Evolutionary conservation across 169 alveolate species (phyloP).

Genomic region (Plasmodium malariae): DNA sequence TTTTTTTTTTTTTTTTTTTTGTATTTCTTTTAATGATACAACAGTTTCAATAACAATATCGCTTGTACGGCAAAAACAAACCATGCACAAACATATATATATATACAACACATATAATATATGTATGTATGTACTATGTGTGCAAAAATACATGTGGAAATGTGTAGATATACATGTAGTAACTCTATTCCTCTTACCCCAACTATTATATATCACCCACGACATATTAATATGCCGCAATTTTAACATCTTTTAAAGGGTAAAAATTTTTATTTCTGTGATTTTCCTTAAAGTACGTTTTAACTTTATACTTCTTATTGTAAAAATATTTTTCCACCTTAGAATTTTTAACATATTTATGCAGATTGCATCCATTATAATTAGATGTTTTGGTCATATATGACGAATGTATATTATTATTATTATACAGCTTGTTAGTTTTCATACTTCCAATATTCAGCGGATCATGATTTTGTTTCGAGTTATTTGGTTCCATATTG

Average conservation of each 20-base stretch:
- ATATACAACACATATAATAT: no score
- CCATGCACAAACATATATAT: no score
- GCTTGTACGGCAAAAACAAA: no score
- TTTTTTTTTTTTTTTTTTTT: no score
- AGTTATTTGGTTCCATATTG: conserved; percentile 11
- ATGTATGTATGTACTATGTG: no score
- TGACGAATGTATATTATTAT: background rate
- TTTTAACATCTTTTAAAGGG: conserved; percentile 30
- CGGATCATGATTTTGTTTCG: conserved; percentile 5
- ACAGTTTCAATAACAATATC: no score
- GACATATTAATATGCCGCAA: conserved; percentile 33
- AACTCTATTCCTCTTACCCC: no score
- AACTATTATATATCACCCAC: no score
- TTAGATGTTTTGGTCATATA: conserved; percentile 15
- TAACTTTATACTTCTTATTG: conserved; percentile 34
- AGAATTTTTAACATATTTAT: conserved; percentile 3
- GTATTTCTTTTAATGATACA: no score
- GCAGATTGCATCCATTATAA: conserved; percentile 30
- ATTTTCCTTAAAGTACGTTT: conserved; percentile 17
- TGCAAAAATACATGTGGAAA: no score
- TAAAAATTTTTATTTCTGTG: conserved; percentile 32
- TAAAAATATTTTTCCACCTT: conserved; percentile 46
- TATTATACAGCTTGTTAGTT: conserved; percentile 9
- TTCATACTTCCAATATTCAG: conserved; percentile 3
- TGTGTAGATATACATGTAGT: no score